Conservation (phyloP, 768 basidiomycete species). For the Floccularia luteovirens region DNA sequence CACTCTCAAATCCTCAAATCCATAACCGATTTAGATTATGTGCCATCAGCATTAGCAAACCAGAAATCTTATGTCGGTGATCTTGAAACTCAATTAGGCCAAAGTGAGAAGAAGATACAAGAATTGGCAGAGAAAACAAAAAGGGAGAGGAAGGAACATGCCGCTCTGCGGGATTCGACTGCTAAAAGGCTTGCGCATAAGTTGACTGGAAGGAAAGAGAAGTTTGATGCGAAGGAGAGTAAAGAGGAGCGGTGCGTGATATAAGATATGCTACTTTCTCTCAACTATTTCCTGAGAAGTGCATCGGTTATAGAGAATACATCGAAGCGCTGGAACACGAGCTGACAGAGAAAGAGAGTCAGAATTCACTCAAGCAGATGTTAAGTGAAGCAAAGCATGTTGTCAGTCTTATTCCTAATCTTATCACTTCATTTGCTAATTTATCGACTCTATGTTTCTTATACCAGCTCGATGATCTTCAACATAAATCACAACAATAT, state of each 20-base stretch:
- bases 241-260: conserved; percentile 35
- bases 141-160: conserved; percentile 38
- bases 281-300: not conserved
- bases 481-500: conserved; percentile 19
- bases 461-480: conserved; percentile 14
- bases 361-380: conserved; percentile 20
- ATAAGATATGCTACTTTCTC: not conserved
- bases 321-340: conserved; percentile 36
- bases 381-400: conserved; percentile 24
- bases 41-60: conserved; percentile 25
- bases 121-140: conserved; percentile 27
- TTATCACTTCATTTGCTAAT: too few relatives aligned
- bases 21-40: conserved; percentile 31
- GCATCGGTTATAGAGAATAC: conserved; percentile 26
- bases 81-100: conserved; percentile 18
- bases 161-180: conserved; percentile 29
- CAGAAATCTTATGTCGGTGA: conserved; percentile 27
- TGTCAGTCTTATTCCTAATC: conserved; percentile 16
- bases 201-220: conserved; percentile 31
- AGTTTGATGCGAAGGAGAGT: conserved; percentile 30
- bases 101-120: conserved; percentile 16
- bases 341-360: conserved; percentile 26
- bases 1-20: conserved; percentile 24
- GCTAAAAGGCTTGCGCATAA: conserved; percentile 28
- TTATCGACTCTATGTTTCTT: too few relatives aligned